Percentiles rank a stretch among this genome's conserved stretches.
Evolutionary conservation across 352 stramenopile species (phyloP).

Genomic region (Phytophthora syringae): DNA sequence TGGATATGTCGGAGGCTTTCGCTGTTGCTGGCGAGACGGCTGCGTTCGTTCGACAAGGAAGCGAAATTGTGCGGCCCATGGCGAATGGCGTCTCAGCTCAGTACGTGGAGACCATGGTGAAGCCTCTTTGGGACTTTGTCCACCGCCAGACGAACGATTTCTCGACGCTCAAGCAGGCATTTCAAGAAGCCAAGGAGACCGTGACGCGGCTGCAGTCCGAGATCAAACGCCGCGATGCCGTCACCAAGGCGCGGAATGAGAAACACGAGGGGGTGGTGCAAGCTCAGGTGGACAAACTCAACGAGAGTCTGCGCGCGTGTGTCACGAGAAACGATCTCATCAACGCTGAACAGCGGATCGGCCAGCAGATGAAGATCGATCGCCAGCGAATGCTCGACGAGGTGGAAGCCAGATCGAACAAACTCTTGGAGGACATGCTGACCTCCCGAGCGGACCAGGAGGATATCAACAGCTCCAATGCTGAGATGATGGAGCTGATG

Average conservation of each 20-base stretch:
- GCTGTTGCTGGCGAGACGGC: conserved; percentile 27
- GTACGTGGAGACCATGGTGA: conserved; percentile 49
- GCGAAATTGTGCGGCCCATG: neutral
- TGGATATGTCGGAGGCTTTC: conserved; percentile 35
- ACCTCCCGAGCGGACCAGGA: conserved; percentile 72
- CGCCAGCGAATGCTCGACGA: conserved; percentile 63
- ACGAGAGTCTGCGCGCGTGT: conserved; percentile 71
- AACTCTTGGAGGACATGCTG: conserved; percentile 70
- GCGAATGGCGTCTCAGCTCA: conserved; percentile 17
- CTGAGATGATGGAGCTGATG: conserved; percentile 66
- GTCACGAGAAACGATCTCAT: conserved; percentile 86
- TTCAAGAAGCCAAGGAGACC: conserved; percentile 78
- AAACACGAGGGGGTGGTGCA: conserved; percentile 81
- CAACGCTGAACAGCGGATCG: conserved; percentile 72
- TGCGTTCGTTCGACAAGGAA: conserved; percentile 12
- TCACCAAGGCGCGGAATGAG: conserved; percentile 78
- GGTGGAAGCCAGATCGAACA: conserved; percentile 66
- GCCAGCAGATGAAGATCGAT: conserved; percentile 77
- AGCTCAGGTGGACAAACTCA: conserved; percentile 80
- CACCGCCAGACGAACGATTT: conserved; percentile 84
- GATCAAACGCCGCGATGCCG: conserved; percentile 82
- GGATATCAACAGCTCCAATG: conserved; percentile 82
- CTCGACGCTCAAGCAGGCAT: conserved; percentile 58
- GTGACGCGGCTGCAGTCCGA: conserved; percentile 74
- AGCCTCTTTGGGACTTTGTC: conserved; percentile 79